Evolutionary conservation across 352 stramenopile genomes (phyloP).

Genomic region (Globisporangium rhizosaccharum): DNA sequence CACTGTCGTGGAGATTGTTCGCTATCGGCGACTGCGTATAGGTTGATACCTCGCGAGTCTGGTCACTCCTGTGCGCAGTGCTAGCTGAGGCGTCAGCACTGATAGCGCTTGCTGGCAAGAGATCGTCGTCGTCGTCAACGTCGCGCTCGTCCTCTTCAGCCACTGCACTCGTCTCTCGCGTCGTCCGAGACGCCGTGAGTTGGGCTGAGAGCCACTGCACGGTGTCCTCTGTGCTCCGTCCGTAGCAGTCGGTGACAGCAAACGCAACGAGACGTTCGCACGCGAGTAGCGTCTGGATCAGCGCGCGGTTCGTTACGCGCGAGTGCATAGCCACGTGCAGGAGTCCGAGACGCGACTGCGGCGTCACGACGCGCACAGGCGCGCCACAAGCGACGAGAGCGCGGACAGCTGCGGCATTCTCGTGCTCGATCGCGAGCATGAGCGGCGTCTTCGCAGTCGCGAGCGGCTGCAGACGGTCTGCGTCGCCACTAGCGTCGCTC

Average conservation of each 20-base stretch:
- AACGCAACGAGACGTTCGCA: slow-evolving; percentile 9
- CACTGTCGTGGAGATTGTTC: too few relatives aligned
- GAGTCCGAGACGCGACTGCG: slow-evolving; percentile 39
- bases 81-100: background rate
- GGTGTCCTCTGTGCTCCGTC: slow-evolving; percentile 27
- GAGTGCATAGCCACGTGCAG: slow-evolving; percentile 35
- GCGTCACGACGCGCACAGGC: slow-evolving; percentile 34
- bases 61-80: background rate
- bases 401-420: slow-evolving; percentile 42
- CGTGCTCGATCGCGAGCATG: slow-evolving; percentile 46
- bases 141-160: slow-evolving; percentile 6
- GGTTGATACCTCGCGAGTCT: too few relatives aligned
- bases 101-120: background rate
- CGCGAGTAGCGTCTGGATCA: slow-evolving; percentile 12
- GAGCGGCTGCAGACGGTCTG: slow-evolving; percentile 4
- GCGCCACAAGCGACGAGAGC: slow-evolving; percentile 44
- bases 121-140: background rate
- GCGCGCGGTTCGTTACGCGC: slow-evolving; percentile 6
- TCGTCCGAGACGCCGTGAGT: background rate
- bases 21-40: too few relatives aligned
- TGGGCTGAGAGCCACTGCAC: slow-evolving; percentile 11
- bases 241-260: slow-evolving; percentile 31
- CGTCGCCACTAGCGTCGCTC: background rate
- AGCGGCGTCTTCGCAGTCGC: slow-evolving; percentile 33
- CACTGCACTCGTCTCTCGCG: slow-evolving; percentile 9